A percentile compares a stretch with the other conserved stretches of the same genome.
These are phyloP conservation scores for Astrothelium macrocarpum DNA, from an alignment of 495 filamentous ascomycete species.

Conservation along the genomic window DNA sequence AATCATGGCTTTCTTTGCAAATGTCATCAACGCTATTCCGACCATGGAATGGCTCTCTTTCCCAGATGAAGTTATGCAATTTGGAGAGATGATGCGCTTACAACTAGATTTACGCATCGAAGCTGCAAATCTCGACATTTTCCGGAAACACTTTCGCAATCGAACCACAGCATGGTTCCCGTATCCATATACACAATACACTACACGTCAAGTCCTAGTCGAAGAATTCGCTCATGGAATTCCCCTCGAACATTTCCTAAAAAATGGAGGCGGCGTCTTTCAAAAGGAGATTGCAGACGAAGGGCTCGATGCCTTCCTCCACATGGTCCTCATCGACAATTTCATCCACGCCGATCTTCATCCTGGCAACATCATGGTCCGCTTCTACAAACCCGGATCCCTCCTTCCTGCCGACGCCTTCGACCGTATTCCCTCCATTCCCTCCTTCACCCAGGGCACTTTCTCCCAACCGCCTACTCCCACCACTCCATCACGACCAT, in stretches of 20 bases:
- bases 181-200: slow-evolving; percentile 83
- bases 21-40: slow-evolving; percentile 73
- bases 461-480: slow-evolving; percentile 37
- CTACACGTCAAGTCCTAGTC: slow-evolving; percentile 81
- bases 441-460: slow-evolving; percentile 2
- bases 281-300: slow-evolving; percentile 91
- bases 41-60: slow-evolving; percentile 97
- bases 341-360: slow-evolving; percentile 98
- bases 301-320: slow-evolving; percentile 93
- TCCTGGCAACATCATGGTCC: slow-evolving; percentile 99
- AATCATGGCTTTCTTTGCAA: slow-evolving; percentile 92
- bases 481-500: slow-evolving; percentile 41
- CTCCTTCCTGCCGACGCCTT: slow-evolving; percentile 41
- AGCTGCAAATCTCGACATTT: slow-evolving; percentile 75
- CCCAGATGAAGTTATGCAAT: slow-evolving; percentile 87
- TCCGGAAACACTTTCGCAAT: slow-evolving; percentile 82
- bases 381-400: slow-evolving; percentile 80
- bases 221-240: slow-evolving; percentile 96
- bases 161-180: slow-evolving; percentile 93
- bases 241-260: slow-evolving; percentile 78
- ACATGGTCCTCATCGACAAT: slow-evolving; percentile 96
- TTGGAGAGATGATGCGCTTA: slow-evolving; percentile 96
- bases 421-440: neutral
- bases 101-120: slow-evolving; percentile 96
- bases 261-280: slow-evolving; percentile 84